phyloP scores from a whole-genome alignment of 1,139 yeast genomes.

The Hyphopichia burtonii region DNA sequence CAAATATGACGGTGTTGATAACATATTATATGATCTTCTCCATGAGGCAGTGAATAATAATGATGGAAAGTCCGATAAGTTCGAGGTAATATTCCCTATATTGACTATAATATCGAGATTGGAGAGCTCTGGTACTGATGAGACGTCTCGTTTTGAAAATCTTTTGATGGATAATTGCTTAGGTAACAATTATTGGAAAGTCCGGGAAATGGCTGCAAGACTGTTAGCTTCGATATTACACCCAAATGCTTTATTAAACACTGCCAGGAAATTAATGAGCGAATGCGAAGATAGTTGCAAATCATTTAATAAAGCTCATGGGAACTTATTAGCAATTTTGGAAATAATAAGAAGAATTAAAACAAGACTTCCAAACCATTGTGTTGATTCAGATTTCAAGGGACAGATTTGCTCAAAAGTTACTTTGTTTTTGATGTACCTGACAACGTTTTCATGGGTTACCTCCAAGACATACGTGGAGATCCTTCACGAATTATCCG shows the following conservation, averaged over 20 bases:
- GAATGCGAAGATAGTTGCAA: conserved; percentile 16
- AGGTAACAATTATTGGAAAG: conserved; percentile 65
- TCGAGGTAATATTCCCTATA: conserved; percentile 71
- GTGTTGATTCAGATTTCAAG: conserved; percentile 5
- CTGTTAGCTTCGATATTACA: conserved; percentile 55
- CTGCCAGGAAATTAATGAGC: neutral
- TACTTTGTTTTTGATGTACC: conserved; percentile 15
- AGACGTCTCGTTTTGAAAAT: conserved; percentile 41
- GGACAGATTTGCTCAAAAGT: conserved; percentile 12
- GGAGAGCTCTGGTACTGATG: conserved; percentile 54
- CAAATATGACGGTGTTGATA: conserved; percentile 53
- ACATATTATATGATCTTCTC: conserved; percentile 47
- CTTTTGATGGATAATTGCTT: conserved; percentile 17
- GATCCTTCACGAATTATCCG: conserved; percentile 10
- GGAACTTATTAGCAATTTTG: conserved; percentile 49
- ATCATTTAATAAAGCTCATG: conserved; percentile 47
- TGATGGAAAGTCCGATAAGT: conserved; percentile 11
- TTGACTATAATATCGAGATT: conserved; percentile 69
- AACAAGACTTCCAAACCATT: conserved; percentile 5
- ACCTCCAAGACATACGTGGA: conserved; percentile 38
- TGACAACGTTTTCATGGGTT: conserved; percentile 24
- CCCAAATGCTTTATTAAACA: conserved; percentile 3
- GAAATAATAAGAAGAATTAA: conserved; percentile 17
- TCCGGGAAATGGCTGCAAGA: conserved; percentile 82
- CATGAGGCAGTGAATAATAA: conserved; percentile 6